Evolutionary conservation across 1,139 yeast species (phyloP).

Genomic region (Taphrina sp.): DNA sequence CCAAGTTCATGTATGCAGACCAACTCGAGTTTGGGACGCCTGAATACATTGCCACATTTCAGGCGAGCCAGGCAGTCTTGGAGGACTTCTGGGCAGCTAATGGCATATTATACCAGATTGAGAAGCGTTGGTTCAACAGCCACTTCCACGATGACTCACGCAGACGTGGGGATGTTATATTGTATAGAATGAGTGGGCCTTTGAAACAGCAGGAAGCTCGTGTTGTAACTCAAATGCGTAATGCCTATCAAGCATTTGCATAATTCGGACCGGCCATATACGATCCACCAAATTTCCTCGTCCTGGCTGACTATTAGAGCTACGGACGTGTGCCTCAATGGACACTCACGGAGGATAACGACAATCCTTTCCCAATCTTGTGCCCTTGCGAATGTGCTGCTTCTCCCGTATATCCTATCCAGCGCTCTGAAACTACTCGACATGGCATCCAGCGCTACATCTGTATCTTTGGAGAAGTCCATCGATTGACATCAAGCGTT

Average conservation of each 20-base stretch:
- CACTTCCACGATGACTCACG: conserved; percentile 84
- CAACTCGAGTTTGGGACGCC: conserved; percentile 47
- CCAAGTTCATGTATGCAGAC: conserved; percentile 51
- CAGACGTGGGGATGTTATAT: conserved; percentile 72
- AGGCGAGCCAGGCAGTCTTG: conserved; percentile 53
- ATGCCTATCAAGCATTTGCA: background rate
- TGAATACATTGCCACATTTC: conserved; percentile 65
- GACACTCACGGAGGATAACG: no score
- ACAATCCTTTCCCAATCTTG: no score
- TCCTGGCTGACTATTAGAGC: no score
- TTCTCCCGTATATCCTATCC: no score
- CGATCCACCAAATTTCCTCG: no score
- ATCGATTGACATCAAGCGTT: no score
- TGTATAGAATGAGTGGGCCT: conserved; percentile 46
- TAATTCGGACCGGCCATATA: no score
- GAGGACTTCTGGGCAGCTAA: conserved; percentile 37
- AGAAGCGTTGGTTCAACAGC: conserved; percentile 67
- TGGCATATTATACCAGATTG: conserved; percentile 35
- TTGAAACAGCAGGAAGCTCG: conserved; percentile 33
- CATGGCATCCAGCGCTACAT: no score
- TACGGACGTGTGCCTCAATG: no score
- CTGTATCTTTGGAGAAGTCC: no score
- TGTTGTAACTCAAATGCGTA: background rate
- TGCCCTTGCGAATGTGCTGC: no score
- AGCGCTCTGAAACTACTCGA: no score